A percentile compares a stretch with the other conserved stretches of the same genome.
These are phyloP conservation scores for Dendrobium nobile DNA, from an alignment of 106 monocot genomes.

Conservation along the genomic window DNA sequence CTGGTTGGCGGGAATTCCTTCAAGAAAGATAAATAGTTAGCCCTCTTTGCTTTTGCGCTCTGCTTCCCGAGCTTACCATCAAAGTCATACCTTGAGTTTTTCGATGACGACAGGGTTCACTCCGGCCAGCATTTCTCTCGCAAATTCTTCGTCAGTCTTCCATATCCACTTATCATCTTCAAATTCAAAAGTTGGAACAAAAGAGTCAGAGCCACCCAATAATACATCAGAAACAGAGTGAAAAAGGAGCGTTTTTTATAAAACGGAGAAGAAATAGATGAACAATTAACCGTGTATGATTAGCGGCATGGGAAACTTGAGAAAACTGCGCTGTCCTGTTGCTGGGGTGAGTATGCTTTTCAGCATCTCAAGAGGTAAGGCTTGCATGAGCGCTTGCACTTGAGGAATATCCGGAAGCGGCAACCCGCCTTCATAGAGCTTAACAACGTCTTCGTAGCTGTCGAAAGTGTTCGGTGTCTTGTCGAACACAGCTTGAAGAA, in stretches of 20 bases:
- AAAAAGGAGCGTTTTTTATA: not conserved
- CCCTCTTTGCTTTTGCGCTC: no score
- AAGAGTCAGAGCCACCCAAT: not conserved
- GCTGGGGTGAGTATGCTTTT: not conserved
- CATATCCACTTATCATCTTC: constrained; percentile 35
- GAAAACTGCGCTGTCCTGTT: not conserved
- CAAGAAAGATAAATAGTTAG: no score
- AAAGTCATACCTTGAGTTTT: constrained; percentile 29
- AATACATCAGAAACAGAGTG: not conserved
- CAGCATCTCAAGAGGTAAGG: constrained; percentile 14
- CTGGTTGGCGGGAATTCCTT: constrained; percentile 25
- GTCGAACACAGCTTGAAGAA: constrained; percentile 33
- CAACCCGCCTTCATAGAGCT: constrained; percentile 59
- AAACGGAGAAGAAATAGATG: not conserved
- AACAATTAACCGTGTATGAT: constrained; percentile 5
- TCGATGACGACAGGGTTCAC: constrained; percentile 56
- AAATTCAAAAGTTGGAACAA: not conserved
- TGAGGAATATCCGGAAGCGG: constrained; percentile 22
- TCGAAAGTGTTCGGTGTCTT: constrained; percentile 56
- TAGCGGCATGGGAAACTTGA: constrained; percentile 25
- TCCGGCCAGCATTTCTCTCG: constrained; percentile 60
- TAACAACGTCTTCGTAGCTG: constrained; percentile 52
- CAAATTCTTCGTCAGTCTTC: constrained; percentile 68
- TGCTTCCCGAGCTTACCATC: no score
- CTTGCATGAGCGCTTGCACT: constrained; percentile 25